phyloP scores from a whole-genome alignment of 352 stramenopile genomes.

The Phytophthora ramorum region DNA sequence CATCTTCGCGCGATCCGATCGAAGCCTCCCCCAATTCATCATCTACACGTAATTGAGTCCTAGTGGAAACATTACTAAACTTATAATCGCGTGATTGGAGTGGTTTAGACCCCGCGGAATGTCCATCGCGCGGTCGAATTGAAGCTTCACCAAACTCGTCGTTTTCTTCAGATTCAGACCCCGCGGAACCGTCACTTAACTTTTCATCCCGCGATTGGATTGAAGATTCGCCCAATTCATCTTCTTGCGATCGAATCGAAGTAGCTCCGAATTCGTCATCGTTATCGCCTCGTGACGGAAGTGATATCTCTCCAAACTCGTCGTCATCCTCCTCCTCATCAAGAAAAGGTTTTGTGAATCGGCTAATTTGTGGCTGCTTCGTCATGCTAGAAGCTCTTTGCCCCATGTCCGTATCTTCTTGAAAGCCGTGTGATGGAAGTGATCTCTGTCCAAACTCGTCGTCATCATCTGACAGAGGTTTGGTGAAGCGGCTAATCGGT shows the following conservation, averaged over 20 bases:
- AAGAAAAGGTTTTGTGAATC: neutral
- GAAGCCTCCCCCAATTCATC: slow-evolving; percentile 5
- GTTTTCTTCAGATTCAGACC: slow-evolving; percentile 1
- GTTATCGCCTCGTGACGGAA: neutral
- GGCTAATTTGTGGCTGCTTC: neutral
- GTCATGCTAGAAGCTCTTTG: slow-evolving; percentile 23
- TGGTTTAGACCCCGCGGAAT: neutral
- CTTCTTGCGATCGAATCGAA: neutral
- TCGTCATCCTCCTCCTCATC: slow-evolving; percentile 19
- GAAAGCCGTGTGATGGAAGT: neutral
- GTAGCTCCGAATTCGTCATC: slow-evolving; percentile 11
- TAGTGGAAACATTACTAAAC: no score
- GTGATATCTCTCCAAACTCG: slow-evolving; percentile 6
- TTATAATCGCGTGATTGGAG: no score
- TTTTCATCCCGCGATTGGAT: slow-evolving; percentile 4
- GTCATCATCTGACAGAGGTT: slow-evolving; percentile 3
- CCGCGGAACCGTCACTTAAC: slow-evolving; percentile 7
- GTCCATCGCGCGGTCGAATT: slow-evolving; percentile 1
- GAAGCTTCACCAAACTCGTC: slow-evolving; percentile 9
- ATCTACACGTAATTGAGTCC: no score
- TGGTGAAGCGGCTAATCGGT: neutral
- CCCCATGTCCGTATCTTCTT: slow-evolving; percentile 39
- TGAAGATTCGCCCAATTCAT: neutral
- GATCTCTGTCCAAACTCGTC: slow-evolving; percentile 16
- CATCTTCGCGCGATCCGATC: slow-evolving; percentile 1